Conservation (phyloP, 371 early-diverging fungal species). For the Dichotomocladium elegans region DNA sequence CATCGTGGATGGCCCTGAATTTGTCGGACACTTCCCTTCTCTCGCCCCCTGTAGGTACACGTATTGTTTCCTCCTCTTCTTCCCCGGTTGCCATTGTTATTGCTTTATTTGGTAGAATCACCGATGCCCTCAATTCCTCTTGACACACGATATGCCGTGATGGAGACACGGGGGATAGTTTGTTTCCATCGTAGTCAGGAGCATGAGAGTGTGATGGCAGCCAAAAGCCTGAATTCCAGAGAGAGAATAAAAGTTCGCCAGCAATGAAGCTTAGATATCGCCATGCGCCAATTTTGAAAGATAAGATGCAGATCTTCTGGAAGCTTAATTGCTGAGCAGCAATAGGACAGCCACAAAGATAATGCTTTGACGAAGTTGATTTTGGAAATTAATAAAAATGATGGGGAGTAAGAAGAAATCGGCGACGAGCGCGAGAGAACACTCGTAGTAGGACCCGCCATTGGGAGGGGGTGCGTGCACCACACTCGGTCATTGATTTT, state of each 20-base stretch:
- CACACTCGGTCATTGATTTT: slow-evolving; percentile 87
- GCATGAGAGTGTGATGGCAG: slow-evolving; percentile 81
- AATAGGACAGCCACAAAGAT: slow-evolving; percentile 84
- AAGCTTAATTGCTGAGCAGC: slow-evolving; percentile 71
- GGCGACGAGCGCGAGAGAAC: slow-evolving; percentile 71
- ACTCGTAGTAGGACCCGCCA: slow-evolving; percentile 78
- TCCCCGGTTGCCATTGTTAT: background rate
- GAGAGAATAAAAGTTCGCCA: slow-evolving; percentile 80
- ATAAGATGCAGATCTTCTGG: slow-evolving; percentile 84
- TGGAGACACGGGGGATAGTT: slow-evolving; percentile 78
- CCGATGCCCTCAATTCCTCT: no score
- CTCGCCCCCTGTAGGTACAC: slow-evolving; percentile 30
- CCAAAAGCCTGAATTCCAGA: slow-evolving; percentile 86
- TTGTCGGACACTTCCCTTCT: slow-evolving; percentile 37
- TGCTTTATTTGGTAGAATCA: no score
- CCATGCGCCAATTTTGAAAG: slow-evolving; percentile 81
- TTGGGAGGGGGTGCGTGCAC: slow-evolving; percentile 87
- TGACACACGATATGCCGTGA: slow-evolving; percentile 73
- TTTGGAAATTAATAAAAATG: slow-evolving; percentile 86
- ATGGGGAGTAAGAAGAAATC: slow-evolving; percentile 74
- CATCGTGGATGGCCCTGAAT: slow-evolving; percentile 56
- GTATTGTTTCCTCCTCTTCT: background rate
- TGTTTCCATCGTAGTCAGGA: slow-evolving; percentile 88
- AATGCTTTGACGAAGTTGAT: slow-evolving; percentile 78
- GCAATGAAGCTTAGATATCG: slow-evolving; percentile 73